Evolutionary conservation across 495 filamentous ascomycete genomes (phyloP), one percentile per base, ranked within the genome.

Genomic region (Clohesyomyces aquaticus): DNA sequence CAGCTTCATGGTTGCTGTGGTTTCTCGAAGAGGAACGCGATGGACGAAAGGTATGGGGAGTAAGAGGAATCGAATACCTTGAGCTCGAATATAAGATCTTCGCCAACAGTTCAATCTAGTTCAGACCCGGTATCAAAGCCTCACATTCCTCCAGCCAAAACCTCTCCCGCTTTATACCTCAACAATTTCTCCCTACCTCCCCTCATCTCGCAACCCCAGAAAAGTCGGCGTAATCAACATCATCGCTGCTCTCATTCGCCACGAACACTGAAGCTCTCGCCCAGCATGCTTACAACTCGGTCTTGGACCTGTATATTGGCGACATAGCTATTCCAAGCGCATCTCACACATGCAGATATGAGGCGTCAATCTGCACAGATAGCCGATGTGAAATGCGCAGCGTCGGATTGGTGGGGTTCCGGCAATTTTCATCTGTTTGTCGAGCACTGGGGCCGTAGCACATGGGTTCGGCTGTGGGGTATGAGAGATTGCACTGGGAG

Each of bases 1-100:
- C n/a, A 67, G 26, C 47, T 61, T 63, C 67, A 70, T 70, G 23
- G n/a, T 65, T 42, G 23, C 10, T 14, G 16, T 10, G n/a, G n/a
- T n/a, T n/a, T n/a, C n/a, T n/a, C 10, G 18, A 29, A 35, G 22
- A n/a, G 25, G 50, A 35, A 14, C 38, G 41, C 25, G 23, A 22
- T 10, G 21, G 23, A 12, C 4, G 12, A n/a, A 18, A 47, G 43
- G 19, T 47, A n/a, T n/a, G n/a, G 43, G 43, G 12, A 47, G 9
- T 27, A 1, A 28, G 3, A 19, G 11, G 49, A 4, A 32, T 8
- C 12, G 25, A 27, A 28, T 29, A 11, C 23, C 2, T 22, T 27
- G 29, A 26, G n/a, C 11, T 25, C n/a, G 10, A n/a, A n/a, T 10
- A 10, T 42, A n/a, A 42, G 38, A 42, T 29, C 2, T 18, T 4